Evolutionary conservation across 83 land plant species (phyloP), one percentile per base, ranked within the genome.

Genomic region (Isoetes engelmannii): DNA sequence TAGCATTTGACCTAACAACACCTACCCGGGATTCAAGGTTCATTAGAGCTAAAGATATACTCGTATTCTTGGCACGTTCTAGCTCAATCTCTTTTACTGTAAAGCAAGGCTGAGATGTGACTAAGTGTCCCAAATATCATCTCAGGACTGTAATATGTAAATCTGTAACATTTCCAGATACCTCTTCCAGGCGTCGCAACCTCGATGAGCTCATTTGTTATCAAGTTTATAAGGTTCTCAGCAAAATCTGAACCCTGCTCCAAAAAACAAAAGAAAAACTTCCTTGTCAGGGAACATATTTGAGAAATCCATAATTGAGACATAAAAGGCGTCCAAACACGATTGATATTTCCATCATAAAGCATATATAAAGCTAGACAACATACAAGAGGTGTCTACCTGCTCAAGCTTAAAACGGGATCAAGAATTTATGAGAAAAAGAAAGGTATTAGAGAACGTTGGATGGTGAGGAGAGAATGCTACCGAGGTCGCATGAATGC

Each of bases 401-500:
- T 28, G 37, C 37, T 28, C 37, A 28, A 0, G 2, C 37, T 28
- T 28, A 28, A 28, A 28, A 28, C 2, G 37, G 37, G 37, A 28
- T 28, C n/a, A 28, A 2, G 2, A 28, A 28, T 2, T 28, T 28
- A 28, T 28, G 37, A 28, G 37, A 28, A 28, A 28, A 28, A 28
- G 37, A 28, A 28, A 28, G 37, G 37, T 28, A 28, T 28, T 28
- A 28, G 37, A 2, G 37, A 28, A 28, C 2, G 37, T 2, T 28
- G 37, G 37, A 28, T 28, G 37, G 37, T 28, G 0, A 28, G 37
- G 37, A 28, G 37, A 28, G 37, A 28, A 28, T 2, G 37, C 37
- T 75, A 67, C 65, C 48, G 83, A 72, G 43, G 92, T 81, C 37
- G 80, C 89, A 47, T 83, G 84, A 47, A 85, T 88, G 6, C 89